phyloP scores from a whole-genome alignment of 192 early-diverging fungal species.

The Coemansia sp. region DNA sequence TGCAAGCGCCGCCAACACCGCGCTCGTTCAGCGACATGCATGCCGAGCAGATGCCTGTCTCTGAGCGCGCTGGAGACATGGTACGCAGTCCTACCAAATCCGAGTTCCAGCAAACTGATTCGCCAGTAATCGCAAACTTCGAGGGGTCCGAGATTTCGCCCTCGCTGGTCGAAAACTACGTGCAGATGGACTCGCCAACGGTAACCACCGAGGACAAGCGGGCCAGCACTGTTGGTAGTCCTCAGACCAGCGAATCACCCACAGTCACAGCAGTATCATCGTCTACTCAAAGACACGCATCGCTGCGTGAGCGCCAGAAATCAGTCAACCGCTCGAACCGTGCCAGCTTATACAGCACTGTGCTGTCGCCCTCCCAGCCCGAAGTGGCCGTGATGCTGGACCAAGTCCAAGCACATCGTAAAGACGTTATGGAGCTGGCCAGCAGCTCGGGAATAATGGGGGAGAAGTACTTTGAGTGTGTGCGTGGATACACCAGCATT shows the following conservation, averaged over 20 bases:
- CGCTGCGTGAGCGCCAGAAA: slow-evolving; percentile 8
- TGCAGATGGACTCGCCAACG: slow-evolving; percentile 3
- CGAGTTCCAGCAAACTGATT: slow-evolving; percentile 21
- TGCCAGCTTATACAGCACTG: slow-evolving; percentile 16
- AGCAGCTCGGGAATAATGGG: slow-evolving; percentile 33
- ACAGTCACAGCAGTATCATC: not conserved
- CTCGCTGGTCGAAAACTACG: slow-evolving; percentile 1
- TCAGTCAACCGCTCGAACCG: slow-evolving; percentile 17
- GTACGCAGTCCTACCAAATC: slow-evolving; percentile 5
- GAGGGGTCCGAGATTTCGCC: slow-evolving; percentile 12
- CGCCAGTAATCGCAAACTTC: slow-evolving; percentile 23
- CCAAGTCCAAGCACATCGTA: slow-evolving; percentile 30
- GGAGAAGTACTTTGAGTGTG: slow-evolving; percentile 31
- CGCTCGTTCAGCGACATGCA: slow-evolving; percentile 28
- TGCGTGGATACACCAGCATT: slow-evolving; percentile 47
- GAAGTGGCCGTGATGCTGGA: slow-evolving; percentile 32
- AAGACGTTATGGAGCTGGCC: slow-evolving; percentile 28
- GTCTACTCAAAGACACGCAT: slow-evolving; percentile 4
- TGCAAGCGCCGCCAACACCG: slow-evolving; percentile 32
- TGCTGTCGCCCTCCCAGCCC: slow-evolving; percentile 16
- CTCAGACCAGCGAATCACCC: not conserved
- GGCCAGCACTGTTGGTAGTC: slow-evolving; percentile 2
- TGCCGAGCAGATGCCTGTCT: slow-evolving; percentile 1
- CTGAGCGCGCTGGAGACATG: not conserved
- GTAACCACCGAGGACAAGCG: slow-evolving; percentile 2